Evolutionary conservation across 306 rosid species (phyloP), one percentile per base, ranked within the genome.

Genomic region (Rosa multiflora): DNA sequence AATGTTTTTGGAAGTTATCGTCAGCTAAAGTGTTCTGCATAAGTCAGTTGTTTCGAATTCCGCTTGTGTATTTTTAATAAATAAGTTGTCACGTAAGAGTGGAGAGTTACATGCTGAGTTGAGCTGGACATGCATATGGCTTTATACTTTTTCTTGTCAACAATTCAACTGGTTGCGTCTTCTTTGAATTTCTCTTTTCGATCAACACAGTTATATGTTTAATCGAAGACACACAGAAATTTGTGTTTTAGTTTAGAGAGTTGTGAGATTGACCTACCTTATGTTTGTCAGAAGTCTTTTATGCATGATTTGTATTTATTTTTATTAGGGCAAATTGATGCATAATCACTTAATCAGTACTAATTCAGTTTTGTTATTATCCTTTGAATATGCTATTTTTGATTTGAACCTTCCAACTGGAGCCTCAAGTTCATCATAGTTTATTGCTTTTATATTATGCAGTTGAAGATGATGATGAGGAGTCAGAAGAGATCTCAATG

Each of bases 401-500:
- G 17, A n/a, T 39, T n/a, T 39, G 10, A 58, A 75, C n/a, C 29
- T 59, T 81, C 42, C 35, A 55, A 3, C 39, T 20, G 20, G 48
- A 20, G 47, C 42, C 53, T 49, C 66, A 70, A 49, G 29, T 56
- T 47, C 59, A 10, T 47, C 59, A 15, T 70, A 6, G 26, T 46
- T 82, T 80, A 13, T 76, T 76, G 29, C 48, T 12, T 53, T 58
- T 59, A 88, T 89, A 82, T 81, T 89, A 35, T 73, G 80, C 53
- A 68, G 91, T 75, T 76, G 87, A 61, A 85, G 89, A 83, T 75
- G 86, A 53, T 35, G 77, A 77, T 74, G 71, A 80, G 78, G 92
- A 90, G 82, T 78, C 96, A 26, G 97, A 89, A 79, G 97, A 92
- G 75, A 79, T 88, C 53, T 84, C 92, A 64, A 74, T 51, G 5